These are phyloP conservation scores for Sporothrix brunneoviolacea DNA, from an alignment of 2,329 filamentous ascomycete species.

Conservation along the genomic window DNA sequence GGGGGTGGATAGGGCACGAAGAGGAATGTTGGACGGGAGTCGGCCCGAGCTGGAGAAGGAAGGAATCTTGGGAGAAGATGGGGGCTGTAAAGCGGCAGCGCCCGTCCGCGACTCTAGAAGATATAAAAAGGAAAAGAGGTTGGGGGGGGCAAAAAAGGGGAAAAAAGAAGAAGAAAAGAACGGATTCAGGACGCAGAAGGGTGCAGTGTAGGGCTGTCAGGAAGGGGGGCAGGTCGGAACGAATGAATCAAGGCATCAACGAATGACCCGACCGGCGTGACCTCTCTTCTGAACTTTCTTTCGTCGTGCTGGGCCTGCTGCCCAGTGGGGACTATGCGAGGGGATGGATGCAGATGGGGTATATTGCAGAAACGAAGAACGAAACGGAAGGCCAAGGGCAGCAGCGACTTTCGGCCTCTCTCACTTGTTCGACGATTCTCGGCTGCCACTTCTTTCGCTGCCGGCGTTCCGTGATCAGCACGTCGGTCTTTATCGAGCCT, in stretches of 20 bases:
- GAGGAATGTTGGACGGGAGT: conserved; percentile 77
- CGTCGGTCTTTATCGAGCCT: too few relatives aligned
- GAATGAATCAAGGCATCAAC: conserved; percentile 15
- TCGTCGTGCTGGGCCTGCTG: neutral
- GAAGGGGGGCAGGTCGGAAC: conserved; percentile 1
- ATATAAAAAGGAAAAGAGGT: neutral
- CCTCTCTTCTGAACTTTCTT: too few relatives aligned
- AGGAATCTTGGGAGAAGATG: conserved; percentile 79
- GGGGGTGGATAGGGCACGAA: conserved; percentile 57
- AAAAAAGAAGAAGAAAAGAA: conserved; percentile 6
- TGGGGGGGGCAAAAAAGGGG: neutral
- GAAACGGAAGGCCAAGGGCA: neutral
- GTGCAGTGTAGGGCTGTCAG: conserved; percentile 2
- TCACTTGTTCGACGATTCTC: neutral
- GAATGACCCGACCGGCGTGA: conserved; percentile 9
- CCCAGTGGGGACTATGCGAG: neutral
- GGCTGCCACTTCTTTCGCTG: too few relatives aligned
- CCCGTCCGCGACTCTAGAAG: conserved; percentile 43
- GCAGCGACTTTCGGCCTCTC: neutral
- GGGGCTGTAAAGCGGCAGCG: conserved; percentile 73
- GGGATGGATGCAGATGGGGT: neutral
- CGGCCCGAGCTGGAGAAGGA: conserved; percentile 54
- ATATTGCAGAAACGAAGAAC: neutral
- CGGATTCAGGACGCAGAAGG: neutral
- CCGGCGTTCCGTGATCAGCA: too few relatives aligned